Evolutionary conservation across 2,329 filamentous ascomycete genomes (phyloP).

Genomic region (Colletotrichum falcatum): DNA sequence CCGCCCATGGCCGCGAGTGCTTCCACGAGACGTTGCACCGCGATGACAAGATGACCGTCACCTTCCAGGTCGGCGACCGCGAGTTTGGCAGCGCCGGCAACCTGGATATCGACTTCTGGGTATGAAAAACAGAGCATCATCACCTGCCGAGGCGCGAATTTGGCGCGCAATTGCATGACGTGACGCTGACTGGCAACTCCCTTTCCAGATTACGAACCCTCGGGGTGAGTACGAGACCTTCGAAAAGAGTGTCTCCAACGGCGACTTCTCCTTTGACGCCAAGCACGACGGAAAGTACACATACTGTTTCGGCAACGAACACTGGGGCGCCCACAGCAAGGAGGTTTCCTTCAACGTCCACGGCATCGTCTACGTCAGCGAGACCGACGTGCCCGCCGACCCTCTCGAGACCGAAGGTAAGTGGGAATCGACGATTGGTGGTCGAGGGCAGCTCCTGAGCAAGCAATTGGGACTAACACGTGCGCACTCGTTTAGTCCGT

Average conservation of each 20-base stretch:
- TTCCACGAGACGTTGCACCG: slow-evolving; percentile 94
- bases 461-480: slow-evolving; percentile 4
- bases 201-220: slow-evolving; percentile 81
- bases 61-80: slow-evolving; percentile 96
- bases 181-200: slow-evolving; percentile 40
- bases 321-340: slow-evolving; percentile 96
- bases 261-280: slow-evolving; percentile 93
- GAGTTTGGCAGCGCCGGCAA: slow-evolving; percentile 96
- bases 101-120: slow-evolving; percentile 98
- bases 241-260: slow-evolving; percentile 85
- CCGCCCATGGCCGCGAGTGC: slow-evolving; percentile 93
- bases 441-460: background rate
- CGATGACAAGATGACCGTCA: slow-evolving; percentile 98
- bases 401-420: slow-evolving; percentile 91
- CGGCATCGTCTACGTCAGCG: slow-evolving; percentile 96
- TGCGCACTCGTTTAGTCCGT: slow-evolving; percentile 71
- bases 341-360: slow-evolving; percentile 99
- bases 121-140: slow-evolving; percentile 56
- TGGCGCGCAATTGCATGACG: slow-evolving; percentile 1
- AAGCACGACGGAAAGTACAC: slow-evolving; percentile 86
- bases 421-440: slow-evolving; percentile 45
- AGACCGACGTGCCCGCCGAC: slow-evolving; percentile 84
- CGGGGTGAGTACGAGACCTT: slow-evolving; percentile 80
- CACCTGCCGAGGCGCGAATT: background rate
- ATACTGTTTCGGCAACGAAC: slow-evolving; percentile 99